A percentile compares a stretch with the other conserved stretches of the same genome.
Conservation (phyloP, 495 filamentous ascomycete genomes). For the Penicillium arizonense region DNA sequence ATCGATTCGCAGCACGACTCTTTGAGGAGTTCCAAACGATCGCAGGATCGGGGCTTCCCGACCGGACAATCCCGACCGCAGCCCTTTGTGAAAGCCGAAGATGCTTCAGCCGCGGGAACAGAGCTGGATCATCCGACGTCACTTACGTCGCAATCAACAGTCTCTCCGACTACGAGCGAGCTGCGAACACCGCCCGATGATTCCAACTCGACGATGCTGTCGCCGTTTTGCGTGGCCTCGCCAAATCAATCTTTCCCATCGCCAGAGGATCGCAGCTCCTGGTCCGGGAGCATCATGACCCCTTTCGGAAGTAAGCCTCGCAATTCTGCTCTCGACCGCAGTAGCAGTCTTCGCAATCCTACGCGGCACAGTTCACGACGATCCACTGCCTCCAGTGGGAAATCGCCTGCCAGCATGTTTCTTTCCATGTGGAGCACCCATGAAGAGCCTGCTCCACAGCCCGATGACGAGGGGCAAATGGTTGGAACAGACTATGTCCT, state of each 20-base stretch:
- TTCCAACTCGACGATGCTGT: conserved; percentile 48
- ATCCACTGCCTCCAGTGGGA: conserved; percentile 47
- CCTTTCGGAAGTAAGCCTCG: conserved; percentile 45
- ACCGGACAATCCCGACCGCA: conserved; percentile 27
- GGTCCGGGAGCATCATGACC: conserved; percentile 41
- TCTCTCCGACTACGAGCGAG: conserved; percentile 52
- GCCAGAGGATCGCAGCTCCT: conserved; percentile 45
- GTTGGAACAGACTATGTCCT: conserved; percentile 71
- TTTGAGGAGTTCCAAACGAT: conserved; percentile 23
- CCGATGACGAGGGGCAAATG: conserved; percentile 73
- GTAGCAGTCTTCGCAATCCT: conserved; percentile 32
- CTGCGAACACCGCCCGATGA: conserved; percentile 50
- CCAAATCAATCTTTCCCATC: conserved; percentile 43
- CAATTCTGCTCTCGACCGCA: conserved; percentile 41
- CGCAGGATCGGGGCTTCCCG: conserved; percentile 24
- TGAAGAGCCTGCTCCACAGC: conserved; percentile 45
- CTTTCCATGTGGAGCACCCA: conserved; percentile 54
- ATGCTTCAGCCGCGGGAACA: conserved; percentile 16
- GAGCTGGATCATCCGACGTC: conserved; percentile 52
- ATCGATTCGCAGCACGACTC: conserved; percentile 11
- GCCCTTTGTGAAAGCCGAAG: conserved; percentile 21
- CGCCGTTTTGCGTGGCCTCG: conserved; percentile 50
- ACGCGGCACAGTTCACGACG: conserved; percentile 44
- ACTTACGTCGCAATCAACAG: conserved; percentile 59
- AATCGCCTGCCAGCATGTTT: conserved; percentile 57